phyloP scores from a whole-genome alignment of 805 yeast species.

The Brettanomyces sp. region DNA sequence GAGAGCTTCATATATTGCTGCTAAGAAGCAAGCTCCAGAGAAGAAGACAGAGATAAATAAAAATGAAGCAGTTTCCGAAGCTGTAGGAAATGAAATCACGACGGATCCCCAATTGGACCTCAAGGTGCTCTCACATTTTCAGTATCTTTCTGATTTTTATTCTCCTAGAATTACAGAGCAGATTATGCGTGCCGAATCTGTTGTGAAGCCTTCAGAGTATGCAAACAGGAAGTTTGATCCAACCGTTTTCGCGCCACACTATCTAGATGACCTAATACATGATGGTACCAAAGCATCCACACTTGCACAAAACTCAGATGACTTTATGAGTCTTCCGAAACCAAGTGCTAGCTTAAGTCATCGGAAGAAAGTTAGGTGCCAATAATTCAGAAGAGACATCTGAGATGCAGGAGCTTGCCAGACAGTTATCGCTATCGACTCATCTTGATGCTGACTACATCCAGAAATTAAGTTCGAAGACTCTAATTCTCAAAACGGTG shows the following conservation, averaged over 20 bases:
- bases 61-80: no score
- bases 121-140: conserved; percentile 33
- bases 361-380: conserved; percentile 13
- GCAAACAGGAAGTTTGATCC: conserved; percentile 31
- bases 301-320: conserved; percentile 20
- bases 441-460: conserved; percentile 59
- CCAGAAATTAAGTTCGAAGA: conserved; percentile 50
- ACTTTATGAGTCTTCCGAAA: conserved; percentile 17
- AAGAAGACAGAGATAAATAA: no score
- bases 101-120: conserved; percentile 10
- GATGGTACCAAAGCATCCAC: conserved; percentile 73
- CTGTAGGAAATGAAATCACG: no score
- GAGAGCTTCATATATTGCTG: no score
- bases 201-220: conserved; percentile 59
- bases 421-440: conserved; percentile 50
- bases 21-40: no score
- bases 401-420: conserved; percentile 32
- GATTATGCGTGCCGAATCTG: conserved; percentile 71
- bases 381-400: conserved; percentile 15
- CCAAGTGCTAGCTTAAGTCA: conserved; percentile 18
- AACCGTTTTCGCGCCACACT: conserved; percentile 58
- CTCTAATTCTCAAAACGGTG: conserved; percentile 68
- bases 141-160: conserved; percentile 63
- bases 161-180: conserved; percentile 74
- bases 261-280: conserved; percentile 59